phyloP scores from a whole-genome alignment of 495 filamentous ascomycete species.

The Glutinoglossum americanum region DNA sequence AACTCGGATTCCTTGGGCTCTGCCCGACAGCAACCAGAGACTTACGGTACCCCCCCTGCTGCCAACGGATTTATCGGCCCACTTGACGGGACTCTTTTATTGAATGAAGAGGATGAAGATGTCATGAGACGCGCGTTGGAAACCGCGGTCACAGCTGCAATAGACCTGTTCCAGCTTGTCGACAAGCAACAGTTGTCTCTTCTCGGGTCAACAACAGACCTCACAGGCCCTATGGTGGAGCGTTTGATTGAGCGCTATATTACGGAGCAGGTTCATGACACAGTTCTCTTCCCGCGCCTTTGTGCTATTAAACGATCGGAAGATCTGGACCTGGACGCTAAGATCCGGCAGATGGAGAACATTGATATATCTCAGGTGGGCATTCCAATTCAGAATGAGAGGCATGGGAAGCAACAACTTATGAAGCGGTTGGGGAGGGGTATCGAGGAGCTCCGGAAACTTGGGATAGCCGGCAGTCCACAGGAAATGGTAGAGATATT shows the following conservation, averaged over 20 bases:
- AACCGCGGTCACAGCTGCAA: conserved; percentile 77
- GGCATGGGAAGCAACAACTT: conserved; percentile 48
- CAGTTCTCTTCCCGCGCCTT: conserved; percentile 62
- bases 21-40: conserved; percentile 9
- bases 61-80: background rate
- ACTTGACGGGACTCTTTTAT: conserved; percentile 9
- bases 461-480: conserved; percentile 62
- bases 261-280: conserved; percentile 77
- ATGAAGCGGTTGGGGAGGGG: conserved; percentile 47
- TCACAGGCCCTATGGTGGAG: conserved; percentile 84
- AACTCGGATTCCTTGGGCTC: conserved; percentile 4
- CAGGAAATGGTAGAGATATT: conserved; percentile 90
- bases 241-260: conserved; percentile 89
- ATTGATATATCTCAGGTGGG: conserved; percentile 92
- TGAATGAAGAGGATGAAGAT: conserved; percentile 69
- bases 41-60: background rate
- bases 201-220: conserved; percentile 76
- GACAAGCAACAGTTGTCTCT: conserved; percentile 89
- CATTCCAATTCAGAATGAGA: conserved; percentile 54
- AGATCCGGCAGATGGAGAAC: conserved; percentile 78
- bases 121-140: conserved; percentile 70
- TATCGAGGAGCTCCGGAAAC: conserved; percentile 76
- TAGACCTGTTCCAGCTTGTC: conserved; percentile 85
- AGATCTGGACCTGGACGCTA: conserved; percentile 75
- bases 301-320: conserved; percentile 57